A percentile compares a stretch with the other conserved stretches of the same genome.
phyloP scores from a whole-genome alignment of 179 eudicot genomes.

The Gypsophila paniculata region DNA sequence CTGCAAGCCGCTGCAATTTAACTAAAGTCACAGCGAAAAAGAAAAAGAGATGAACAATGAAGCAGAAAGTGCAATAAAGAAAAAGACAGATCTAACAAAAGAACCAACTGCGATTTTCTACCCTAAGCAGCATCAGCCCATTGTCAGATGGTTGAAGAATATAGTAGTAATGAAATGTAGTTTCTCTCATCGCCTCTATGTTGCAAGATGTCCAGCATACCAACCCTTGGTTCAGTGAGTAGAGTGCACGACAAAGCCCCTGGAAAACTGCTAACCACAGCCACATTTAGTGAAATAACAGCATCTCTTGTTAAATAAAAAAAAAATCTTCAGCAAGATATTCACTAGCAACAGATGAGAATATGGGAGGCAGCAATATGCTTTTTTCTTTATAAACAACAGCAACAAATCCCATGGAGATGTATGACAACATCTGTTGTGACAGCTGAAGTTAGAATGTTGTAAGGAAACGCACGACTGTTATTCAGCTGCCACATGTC shows the following conservation, averaged over 20 bases:
- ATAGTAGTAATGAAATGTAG: conserved; percentile 60
- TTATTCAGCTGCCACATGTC: conserved; percentile 46
- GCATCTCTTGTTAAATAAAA: conserved; percentile 17
- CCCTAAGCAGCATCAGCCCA: conserved; percentile 77
- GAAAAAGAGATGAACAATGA: not conserved
- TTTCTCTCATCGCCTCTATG: conserved; percentile 51
- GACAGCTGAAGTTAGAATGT: conserved; percentile 18
- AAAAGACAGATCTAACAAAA: not conserved
- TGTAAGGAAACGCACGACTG: conserved; percentile 43
- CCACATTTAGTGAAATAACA: conserved; percentile 18
- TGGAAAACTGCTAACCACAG: conserved; percentile 53
- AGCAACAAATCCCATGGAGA: conserved; percentile 10
- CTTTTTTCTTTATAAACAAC: not conserved
- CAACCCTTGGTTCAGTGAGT: conserved; percentile 67
- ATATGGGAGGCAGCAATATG: conserved; percentile 2
- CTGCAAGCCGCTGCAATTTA: conserved; percentile 65
- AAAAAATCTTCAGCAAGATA: not conserved
- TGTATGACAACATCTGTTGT: conserved; percentile 8
- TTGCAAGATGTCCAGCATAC: conserved; percentile 71
- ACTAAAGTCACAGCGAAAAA: conserved; percentile 7
- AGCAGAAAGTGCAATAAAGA: conserved; percentile 7
- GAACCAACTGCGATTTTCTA: conserved; percentile 25
- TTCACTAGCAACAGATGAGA: conserved; percentile 7
- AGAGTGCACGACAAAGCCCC: conserved; percentile 58
- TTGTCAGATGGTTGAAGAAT: conserved; percentile 73